These are phyloP conservation scores for Aquilaria yunnanensis DNA, from an alignment of 345 rosid genomes.

Conservation along the genomic window DNA sequence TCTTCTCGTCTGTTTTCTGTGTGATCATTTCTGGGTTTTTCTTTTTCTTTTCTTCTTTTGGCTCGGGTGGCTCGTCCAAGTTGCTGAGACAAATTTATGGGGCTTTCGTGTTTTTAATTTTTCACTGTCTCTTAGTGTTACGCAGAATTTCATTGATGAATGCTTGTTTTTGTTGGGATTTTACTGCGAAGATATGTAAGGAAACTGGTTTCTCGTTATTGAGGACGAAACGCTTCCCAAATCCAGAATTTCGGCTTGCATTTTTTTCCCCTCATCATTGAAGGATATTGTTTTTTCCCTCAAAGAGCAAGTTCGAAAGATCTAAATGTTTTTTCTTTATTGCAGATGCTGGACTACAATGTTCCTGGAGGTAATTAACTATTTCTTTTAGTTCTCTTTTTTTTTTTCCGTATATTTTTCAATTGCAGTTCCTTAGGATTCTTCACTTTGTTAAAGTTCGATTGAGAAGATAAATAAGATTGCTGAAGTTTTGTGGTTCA, in stretches of 20 bases:
- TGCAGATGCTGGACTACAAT: conserved; percentile 91
- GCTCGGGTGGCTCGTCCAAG: too few species aligned
- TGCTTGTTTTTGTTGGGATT: too few species aligned
- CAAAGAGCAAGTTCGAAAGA: background rate
- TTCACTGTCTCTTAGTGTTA: too few species aligned
- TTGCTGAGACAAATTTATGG: too few species aligned
- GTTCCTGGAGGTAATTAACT: conserved; percentile 71
- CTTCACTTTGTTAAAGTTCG: background rate
- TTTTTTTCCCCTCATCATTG: too few species aligned
- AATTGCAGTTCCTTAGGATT: background rate
- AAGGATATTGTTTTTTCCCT: too few species aligned
- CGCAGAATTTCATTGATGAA: too few species aligned
- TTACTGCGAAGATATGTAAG: too few species aligned
- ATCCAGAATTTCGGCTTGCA: too few species aligned
- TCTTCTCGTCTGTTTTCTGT: background rate
- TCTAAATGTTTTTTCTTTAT: conserved; percentile 7
- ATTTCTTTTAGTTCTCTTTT: background rate
- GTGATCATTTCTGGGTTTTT: background rate
- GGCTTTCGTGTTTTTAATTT: too few species aligned
- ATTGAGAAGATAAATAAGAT: background rate
- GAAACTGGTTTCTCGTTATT: too few species aligned
- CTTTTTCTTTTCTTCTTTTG: conserved; percentile 3
- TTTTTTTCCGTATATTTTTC: background rate
- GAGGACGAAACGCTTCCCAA: too few species aligned
- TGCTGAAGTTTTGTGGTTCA: conserved; percentile 2